These are phyloP conservation scores for Penicillium hordei DNA, from an alignment of 2,329 filamentous ascomycete genomes.

Conservation along the genomic window DNA sequence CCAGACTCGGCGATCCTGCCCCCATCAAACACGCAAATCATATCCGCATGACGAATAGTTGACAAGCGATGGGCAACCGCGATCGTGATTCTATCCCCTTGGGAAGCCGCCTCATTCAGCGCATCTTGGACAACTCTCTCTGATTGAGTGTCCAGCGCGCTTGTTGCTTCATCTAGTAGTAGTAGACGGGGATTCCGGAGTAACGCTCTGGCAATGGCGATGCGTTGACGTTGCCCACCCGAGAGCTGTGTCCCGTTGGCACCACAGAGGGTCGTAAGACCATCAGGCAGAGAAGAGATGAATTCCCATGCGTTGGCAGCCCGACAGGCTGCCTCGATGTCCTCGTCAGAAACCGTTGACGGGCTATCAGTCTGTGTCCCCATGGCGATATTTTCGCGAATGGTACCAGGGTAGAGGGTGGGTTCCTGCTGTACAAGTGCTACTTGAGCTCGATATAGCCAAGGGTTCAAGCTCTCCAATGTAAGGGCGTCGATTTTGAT, in stretches of 20 bases:
- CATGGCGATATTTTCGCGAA: constrained; percentile 69
- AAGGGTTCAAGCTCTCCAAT: constrained; percentile 59
- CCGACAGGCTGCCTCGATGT: constrained; percentile 35
- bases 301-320: constrained; percentile 53
- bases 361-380: constrained; percentile 47
- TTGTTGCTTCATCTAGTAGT: constrained; percentile 87
- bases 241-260: constrained; percentile 6
- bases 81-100: constrained; percentile 31
- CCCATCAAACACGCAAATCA: constrained; percentile 63
- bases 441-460: constrained; percentile 62
- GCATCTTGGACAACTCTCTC: constrained; percentile 85
- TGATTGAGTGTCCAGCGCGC: constrained; percentile 80
- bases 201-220: constrained; percentile 56
- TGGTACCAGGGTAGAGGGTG: constrained; percentile 67
- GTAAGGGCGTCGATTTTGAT: constrained; percentile 65
- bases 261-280: constrained; percentile 18
- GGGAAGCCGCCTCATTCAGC: constrained; percentile 57
- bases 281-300: constrained; percentile 49
- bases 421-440: constrained; percentile 75
- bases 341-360: constrained; percentile 31
- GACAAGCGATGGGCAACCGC: constrained; percentile 31
- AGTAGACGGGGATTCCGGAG: constrained; percentile 68
- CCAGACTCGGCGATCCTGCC: constrained; percentile 44
- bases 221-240: constrained; percentile 52
- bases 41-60: constrained; percentile 59